Evolutionary conservation across 164 flowering plant species (phyloP), one percentile per base, ranked within the genome.

Genomic region (Umbellularia californica): DNA sequence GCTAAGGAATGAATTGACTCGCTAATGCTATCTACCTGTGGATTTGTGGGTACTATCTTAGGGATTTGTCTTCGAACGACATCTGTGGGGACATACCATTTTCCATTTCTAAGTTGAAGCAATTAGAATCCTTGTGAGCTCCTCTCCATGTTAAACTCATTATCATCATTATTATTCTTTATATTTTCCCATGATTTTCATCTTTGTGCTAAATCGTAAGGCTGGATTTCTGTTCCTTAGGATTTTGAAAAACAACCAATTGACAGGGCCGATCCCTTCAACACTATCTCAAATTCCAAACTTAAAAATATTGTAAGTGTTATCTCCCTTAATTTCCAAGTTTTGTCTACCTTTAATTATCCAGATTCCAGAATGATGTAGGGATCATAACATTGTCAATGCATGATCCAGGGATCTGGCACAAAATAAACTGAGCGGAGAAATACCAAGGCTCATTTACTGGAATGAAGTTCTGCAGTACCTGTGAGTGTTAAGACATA

Each of bases 261-360:
- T 96, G 77, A 89, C 83, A 65, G 99, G 99, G 70, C 98, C 98
- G 5, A 91, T 96, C 50, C 98, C 99, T 30, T 94, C 98, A 1
- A 94, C 97, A 0, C 76, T 96, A 70, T 92, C 99, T 14, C 99
- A 96, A 85, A 90, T 94, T 72, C 99, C 99, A n/a, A 96, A 92
- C 81, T 77, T 96, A 81, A 94, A 96, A 82, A 73, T 84, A 51
- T 80, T 96, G 99, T 96, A 79, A 85, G 97, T 85, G 10, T 50
- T 27, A 41, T 1, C 73, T 6, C 11, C 75, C 22, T 30, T 2
- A 22, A 17, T 33, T 28, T 22, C 2, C 0, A 20, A 4, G 35
- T 30, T 30, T 30, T 30, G 35, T 30, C 35, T 30, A 4, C 35
- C 35, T 30, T 30, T 30, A 30, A 30, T 30, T 30, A 30, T 30